These are phyloP conservation scores for Xerocomellus intermedius DNA, from an alignment of 768 basidiomycete species.

Conservation along the genomic window DNA sequence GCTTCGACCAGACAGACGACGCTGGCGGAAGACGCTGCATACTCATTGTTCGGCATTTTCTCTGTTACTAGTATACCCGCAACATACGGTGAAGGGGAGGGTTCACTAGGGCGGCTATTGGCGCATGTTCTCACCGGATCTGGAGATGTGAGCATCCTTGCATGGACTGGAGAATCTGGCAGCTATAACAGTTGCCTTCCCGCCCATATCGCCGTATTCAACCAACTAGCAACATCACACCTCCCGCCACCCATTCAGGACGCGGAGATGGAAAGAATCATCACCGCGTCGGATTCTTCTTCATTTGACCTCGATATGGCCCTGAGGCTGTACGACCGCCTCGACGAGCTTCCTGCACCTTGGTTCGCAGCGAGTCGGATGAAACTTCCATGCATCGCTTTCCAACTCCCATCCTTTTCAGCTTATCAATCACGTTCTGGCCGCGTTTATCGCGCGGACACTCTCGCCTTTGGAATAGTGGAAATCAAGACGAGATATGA, in stretches of 20 bases:
- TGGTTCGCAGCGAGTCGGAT: constrained; percentile 4
- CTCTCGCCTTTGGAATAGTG: not conserved
- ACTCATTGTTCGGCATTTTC: too few species aligned
- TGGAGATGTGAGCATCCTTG: not conserved
- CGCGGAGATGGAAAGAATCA: not conserved
- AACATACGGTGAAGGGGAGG: not conserved
- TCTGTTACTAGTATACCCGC: not conserved
- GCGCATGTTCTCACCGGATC: not conserved
- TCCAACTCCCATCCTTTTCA: not conserved
- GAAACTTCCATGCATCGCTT: constrained; percentile 3
- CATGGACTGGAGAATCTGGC: not conserved
- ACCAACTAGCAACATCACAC: not conserved
- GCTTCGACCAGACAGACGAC: not conserved
- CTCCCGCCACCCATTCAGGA: not conserved
- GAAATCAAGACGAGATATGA: not conserved
- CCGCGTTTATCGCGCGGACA: not conserved
- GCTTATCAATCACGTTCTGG: not conserved
- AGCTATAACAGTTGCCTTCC: not conserved
- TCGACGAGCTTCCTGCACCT: not conserved
- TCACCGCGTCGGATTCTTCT: not conserved
- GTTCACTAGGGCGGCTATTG: not conserved
- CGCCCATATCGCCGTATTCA: not conserved
- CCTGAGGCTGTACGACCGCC: not conserved
- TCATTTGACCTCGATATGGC: not conserved
- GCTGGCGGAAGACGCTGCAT: not conserved